A percentile compares a stretch with the other conserved stretches of the same genome.
phyloP scores from a whole-genome alignment of 176 grass and related monocot genomes.

The Lolium multiflorum region DNA sequence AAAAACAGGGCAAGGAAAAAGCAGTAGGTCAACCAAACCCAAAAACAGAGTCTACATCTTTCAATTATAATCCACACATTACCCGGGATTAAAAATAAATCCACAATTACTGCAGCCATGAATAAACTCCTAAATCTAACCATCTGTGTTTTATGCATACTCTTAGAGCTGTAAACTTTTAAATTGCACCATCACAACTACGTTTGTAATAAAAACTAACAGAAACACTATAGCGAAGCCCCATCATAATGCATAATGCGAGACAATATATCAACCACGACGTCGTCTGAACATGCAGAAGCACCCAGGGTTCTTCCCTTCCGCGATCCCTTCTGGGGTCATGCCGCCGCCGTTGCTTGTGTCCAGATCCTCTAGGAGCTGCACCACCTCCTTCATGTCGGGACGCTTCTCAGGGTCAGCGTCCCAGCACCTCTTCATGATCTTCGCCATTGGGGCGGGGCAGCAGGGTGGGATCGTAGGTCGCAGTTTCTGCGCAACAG shows the following conservation, averaged over 20 bases:
- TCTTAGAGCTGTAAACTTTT: not conserved
- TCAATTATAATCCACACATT: not conserved
- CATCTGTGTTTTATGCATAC: not conserved
- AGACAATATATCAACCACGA: constrained; percentile 46
- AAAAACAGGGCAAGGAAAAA: not conserved
- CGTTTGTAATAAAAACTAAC: not conserved
- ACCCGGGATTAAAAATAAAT: not conserved
- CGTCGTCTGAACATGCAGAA: constrained; percentile 67
- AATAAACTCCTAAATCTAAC: not conserved
- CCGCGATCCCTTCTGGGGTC: constrained; percentile 55
- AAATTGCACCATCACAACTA: not conserved
- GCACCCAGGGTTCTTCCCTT: constrained; percentile 45
- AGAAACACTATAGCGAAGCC: not conserved
- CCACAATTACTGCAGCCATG: too few relatives aligned
- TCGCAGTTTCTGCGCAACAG: constrained; percentile 54
- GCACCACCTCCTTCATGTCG: constrained; percentile 82
- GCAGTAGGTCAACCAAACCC: not conserved
- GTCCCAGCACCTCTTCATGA: constrained; percentile 87
- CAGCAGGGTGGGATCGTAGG: constrained; percentile 76
- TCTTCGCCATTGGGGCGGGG: constrained; percentile 57
- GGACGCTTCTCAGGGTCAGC: constrained; percentile 65
- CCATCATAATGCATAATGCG: not conserved
- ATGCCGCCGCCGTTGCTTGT: constrained; percentile 65
- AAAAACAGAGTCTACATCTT: not conserved
- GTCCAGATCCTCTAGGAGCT: constrained; percentile 57